Evolutionary conservation across 2,329 filamentous ascomycete genomes (phyloP), one percentile per base, ranked within the genome.

Genomic region (Xylariomycetidae sp.): DNA sequence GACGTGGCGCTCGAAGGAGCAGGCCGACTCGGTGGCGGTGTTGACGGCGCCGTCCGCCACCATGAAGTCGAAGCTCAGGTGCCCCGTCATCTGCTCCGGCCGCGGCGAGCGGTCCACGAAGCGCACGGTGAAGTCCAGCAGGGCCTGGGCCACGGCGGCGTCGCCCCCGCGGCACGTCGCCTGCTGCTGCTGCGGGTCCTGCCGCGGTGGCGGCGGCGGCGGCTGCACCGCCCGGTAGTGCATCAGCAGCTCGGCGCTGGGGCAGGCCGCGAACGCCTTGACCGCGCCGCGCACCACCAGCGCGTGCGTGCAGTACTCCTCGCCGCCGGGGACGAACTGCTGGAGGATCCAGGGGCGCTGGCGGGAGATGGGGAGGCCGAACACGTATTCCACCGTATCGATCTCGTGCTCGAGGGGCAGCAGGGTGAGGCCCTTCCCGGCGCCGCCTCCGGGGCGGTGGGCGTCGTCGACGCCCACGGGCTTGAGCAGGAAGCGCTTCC

Each of bases 1-100:
- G 2, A 85, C 52, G 18, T 43, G 65, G 46, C n/a, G 58, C 6
- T 6, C 12, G 20, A 17, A 14, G 18, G 18, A 6, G 6, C 26
- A 8, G 8, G 20, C 20, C 8, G 12, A 55, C 25, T 41, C 49
- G 18, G 35, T 42, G 24, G 60, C 52, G 10, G 22, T 29, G 4
- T 33, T 20, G 10, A 10, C 24, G 10, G 33, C 38, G 30, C 69
- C 61, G 29, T 75, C 68, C n/a, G n/a, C n/a, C 3, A 82, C 71
- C 43, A 87, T 61, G 41, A 89, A 81, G 52, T 85, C 79, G 34
- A 89, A 80, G 13, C 74, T 80, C 19, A 88, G 54, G 51, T 89
- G 85, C 0, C 84, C 84, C 0, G 81, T 86, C 48, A 84, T 63
- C 0, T 30, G 31, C 1, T 50, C 43, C 61, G 3, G 13, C 47